These are phyloP conservation scores for Paragyromitra xinjiangensis DNA, from an alignment of 495 filamentous ascomycete genomes.

Conservation along the genomic window DNA sequence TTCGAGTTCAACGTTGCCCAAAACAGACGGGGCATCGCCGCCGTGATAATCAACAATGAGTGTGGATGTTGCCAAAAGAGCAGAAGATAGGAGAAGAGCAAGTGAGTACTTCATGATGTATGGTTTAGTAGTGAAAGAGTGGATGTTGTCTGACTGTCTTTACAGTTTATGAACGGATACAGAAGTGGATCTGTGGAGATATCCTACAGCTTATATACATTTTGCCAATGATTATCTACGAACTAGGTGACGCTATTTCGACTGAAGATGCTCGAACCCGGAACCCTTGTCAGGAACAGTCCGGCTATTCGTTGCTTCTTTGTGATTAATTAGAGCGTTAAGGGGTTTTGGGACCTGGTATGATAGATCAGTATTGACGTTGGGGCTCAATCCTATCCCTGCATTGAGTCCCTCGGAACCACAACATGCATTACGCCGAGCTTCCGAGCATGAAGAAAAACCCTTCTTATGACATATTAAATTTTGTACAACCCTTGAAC, in stretches of 20 bases:
- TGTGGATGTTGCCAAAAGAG: conserved; percentile 30
- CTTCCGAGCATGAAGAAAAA: neutral
- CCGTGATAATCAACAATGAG: conserved; percentile 53
- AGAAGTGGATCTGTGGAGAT: conserved; percentile 1
- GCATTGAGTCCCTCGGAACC: neutral
- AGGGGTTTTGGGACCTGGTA: neutral
- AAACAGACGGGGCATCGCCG: conserved; percentile 38
- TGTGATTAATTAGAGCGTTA: neutral
- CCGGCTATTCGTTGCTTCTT: neutral
- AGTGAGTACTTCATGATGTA: conserved; percentile 41
- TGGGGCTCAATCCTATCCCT: conserved; percentile 15
- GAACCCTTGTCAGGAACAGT: neutral
- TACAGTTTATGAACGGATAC: neutral
- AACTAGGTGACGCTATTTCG: neutral
- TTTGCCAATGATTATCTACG: neutral
- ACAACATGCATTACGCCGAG: neutral
- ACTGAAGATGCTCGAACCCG: neutral
- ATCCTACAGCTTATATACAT: conserved; percentile 26
- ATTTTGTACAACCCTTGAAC: neutral
- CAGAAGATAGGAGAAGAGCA: conserved; percentile 21
- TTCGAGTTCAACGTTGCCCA: conserved; percentile 52
- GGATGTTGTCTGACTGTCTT: neutral
- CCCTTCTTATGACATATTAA: neutral
- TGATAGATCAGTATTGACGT: conserved; percentile 3
- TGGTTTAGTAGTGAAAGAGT: neutral